Evolutionary conservation across 1,284 basidiomycete genomes (phyloP).

Genomic region (Mycosarcoma maydis): DNA sequence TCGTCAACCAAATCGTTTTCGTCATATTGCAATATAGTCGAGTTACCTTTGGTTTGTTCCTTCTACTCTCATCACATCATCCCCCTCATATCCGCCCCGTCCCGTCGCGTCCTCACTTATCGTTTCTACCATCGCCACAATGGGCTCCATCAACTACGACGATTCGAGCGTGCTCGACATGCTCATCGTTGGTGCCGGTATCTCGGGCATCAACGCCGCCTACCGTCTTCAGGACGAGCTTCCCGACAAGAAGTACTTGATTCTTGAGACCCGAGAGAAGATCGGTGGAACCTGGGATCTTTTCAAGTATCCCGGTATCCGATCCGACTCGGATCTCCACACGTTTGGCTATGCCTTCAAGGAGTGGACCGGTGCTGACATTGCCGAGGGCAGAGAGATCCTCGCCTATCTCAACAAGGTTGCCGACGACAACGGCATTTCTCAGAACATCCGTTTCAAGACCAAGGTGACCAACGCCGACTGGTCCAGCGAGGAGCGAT

Average conservation of each 20-base stretch:
- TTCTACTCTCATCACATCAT: too few relatives aligned
- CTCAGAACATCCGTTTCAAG: slow-evolving; percentile 51
- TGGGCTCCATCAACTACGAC: slow-evolving; percentile 43
- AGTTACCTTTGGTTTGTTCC: too few relatives aligned
- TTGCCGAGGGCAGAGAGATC: slow-evolving; percentile 60
- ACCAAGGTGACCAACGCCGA: slow-evolving; percentile 40
- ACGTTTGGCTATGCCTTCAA: slow-evolving; percentile 53
- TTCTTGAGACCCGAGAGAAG: slow-evolving; percentile 47
- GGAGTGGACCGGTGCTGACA: slow-evolving; percentile 54
- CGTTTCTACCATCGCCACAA: slow-evolving; percentile 1
- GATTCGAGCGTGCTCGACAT: slow-evolving; percentile 49
- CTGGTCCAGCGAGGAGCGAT: slow-evolving; percentile 49
- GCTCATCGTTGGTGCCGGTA: slow-evolving; percentile 62
- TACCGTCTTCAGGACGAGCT: slow-evolving; percentile 56
- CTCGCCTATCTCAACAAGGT: slow-evolving; percentile 57
- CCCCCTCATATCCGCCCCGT: neutral
- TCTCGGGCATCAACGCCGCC: slow-evolving; percentile 65
- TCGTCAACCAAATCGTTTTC: too few relatives aligned
- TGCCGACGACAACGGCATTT: slow-evolving; percentile 55
- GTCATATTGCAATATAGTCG: slow-evolving; percentile 1
- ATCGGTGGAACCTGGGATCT: slow-evolving; percentile 63
- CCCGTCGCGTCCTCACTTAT: too few relatives aligned
- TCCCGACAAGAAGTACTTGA: slow-evolving; percentile 52
- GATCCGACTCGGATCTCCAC: slow-evolving; percentile 47
- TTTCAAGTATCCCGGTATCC: slow-evolving; percentile 56